Evolutionary conservation across 805 yeast species (phyloP).

Genomic region (Cephaloascus albidus): DNA sequence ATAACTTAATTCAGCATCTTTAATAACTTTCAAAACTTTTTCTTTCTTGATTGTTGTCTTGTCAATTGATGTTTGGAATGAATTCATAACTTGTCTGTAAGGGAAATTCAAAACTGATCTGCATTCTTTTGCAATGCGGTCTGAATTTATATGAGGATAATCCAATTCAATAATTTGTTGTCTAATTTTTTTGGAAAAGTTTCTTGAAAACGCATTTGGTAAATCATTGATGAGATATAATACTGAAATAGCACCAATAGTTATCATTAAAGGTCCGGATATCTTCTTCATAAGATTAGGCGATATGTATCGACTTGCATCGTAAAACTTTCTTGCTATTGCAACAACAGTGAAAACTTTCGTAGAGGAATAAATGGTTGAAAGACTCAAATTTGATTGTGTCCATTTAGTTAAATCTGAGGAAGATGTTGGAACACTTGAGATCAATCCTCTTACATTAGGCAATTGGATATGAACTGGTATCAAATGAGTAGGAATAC

Average conservation of each 20-base stretch:
- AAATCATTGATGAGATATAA: constrained; percentile 69
- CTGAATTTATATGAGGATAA: constrained; percentile 71
- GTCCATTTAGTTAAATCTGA: constrained; percentile 17
- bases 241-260: constrained; percentile 41
- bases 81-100: constrained; percentile 67
- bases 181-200: constrained; percentile 65
- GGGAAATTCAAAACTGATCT: constrained; percentile 76
- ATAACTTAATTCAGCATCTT: constrained; percentile 46
- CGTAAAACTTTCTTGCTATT: constrained; percentile 25
- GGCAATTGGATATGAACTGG: background rate
- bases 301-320: constrained; percentile 21
- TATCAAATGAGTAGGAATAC: constrained; percentile 18
- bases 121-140: constrained; percentile 73
- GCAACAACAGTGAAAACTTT: constrained; percentile 30
- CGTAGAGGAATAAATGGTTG: constrained; percentile 9
- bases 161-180: constrained; percentile 56
- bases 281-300: constrained; percentile 33
- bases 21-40: constrained; percentile 39
- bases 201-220: constrained; percentile 83
- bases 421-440: constrained; percentile 19
- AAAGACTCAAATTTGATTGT: constrained; percentile 19
- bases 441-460: constrained; percentile 7
- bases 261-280: constrained; percentile 43
- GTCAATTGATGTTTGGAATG: constrained; percentile 60
- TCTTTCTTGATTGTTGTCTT: constrained; percentile 49